A percentile compares a stretch with the other conserved stretches of the same genome.
Conservation (phyloP, 495 filamentous ascomycete genomes). For the Penicillium canariense region DNA sequence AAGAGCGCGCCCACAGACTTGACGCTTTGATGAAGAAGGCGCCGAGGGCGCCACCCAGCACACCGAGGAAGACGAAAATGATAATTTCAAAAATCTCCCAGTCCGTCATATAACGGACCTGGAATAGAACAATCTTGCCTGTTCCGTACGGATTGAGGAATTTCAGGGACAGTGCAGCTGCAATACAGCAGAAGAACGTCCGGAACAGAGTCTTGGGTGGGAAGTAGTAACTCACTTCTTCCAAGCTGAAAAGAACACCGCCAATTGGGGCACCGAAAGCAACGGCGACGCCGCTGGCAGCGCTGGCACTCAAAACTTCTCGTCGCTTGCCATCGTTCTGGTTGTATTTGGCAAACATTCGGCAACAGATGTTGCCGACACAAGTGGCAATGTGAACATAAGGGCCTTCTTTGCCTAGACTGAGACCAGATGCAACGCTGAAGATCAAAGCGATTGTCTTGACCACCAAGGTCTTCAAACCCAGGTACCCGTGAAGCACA, state of each 20-base stretch:
- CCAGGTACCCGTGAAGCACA: constrained; percentile 93
- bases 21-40: constrained; percentile 97
- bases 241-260: constrained; percentile 89
- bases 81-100: constrained; percentile 92
- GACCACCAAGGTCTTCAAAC: constrained; percentile 80
- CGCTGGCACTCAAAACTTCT: constrained; percentile 89
- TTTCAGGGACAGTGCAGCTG: constrained; percentile 82
- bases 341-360: constrained; percentile 90
- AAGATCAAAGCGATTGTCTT: constrained; percentile 83
- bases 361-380: constrained; percentile 91
- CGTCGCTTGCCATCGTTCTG: constrained; percentile 87
- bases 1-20: constrained; percentile 80
- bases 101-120: constrained; percentile 88
- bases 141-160: constrained; percentile 96
- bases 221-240: constrained; percentile 97
- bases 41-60: constrained; percentile 79
- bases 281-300: constrained; percentile 89
- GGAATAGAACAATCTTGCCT: constrained; percentile 92
- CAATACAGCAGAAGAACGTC: constrained; percentile 98
- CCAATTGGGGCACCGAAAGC: constrained; percentile 93
- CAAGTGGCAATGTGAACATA: constrained; percentile 97
- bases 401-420: constrained; percentile 93
- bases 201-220: constrained; percentile 97
- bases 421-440: constrained; percentile 88
- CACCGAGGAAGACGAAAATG: constrained; percentile 79